Conservation (phyloP, 371 early-diverging fungal species). For the Apophysomyces elegans region DNA sequence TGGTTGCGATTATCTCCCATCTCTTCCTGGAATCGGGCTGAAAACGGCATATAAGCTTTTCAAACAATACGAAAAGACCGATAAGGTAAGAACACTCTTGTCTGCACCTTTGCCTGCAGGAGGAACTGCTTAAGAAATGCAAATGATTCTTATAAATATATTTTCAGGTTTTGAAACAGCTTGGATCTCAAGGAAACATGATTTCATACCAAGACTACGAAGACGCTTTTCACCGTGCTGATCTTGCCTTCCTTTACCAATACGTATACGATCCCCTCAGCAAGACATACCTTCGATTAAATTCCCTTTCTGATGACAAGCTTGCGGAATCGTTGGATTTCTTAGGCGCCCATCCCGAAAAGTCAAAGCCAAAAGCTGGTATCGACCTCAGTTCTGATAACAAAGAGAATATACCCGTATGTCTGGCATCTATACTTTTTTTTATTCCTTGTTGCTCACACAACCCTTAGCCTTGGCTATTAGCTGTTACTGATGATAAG, state of each 20-base stretch:
- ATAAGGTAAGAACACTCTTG: slow-evolving; percentile 36
- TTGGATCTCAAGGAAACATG: slow-evolving; percentile 33
- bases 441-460: neutral
- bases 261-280: slow-evolving; percentile 74
- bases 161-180: slow-evolving; percentile 32
- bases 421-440: neutral
- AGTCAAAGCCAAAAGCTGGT: neutral
- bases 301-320: slow-evolving; percentile 31
- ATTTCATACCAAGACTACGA: slow-evolving; percentile 63
- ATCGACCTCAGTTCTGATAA: slow-evolving; percentile 15
- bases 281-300: slow-evolving; percentile 53
- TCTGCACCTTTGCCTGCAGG: slow-evolving; percentile 4
- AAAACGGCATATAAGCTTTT: slow-evolving; percentile 80
- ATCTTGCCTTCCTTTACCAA: slow-evolving; percentile 82
- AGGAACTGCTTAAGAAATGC: neutral
- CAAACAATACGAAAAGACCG: slow-evolving; percentile 46
- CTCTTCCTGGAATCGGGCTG: slow-evolving; percentile 87
- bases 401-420: slow-evolving; percentile 28
- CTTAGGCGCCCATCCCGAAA: slow-evolving; percentile 12
- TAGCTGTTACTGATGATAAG: neutral
- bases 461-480: neutral
- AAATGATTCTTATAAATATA: slow-evolving; percentile 16
- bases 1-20: slow-evolving; percentile 96
- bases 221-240: slow-evolving; percentile 68
- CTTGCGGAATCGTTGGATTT: slow-evolving; percentile 15